Evolutionary conservation across 176 grass and related monocot species (phyloP).

Genomic region (Carex littledalei): DNA sequence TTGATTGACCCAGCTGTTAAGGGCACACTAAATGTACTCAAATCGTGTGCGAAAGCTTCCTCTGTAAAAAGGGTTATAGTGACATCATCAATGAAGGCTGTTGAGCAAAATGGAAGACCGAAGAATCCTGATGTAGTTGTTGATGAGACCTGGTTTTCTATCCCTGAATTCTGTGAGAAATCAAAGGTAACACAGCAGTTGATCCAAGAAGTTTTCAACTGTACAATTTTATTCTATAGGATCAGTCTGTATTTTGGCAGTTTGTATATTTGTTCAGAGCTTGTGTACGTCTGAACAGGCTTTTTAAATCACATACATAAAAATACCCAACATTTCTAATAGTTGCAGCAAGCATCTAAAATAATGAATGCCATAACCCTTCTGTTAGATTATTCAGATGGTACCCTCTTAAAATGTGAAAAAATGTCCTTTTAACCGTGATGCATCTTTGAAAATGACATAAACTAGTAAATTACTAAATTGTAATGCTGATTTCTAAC

Average conservation of each 20-base stretch:
- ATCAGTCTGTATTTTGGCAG: neutral
- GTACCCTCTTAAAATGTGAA: neutral
- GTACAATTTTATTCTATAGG: neutral
- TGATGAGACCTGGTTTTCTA: conserved; percentile 43
- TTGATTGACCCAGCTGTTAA: conserved; percentile 36
- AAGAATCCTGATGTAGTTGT: conserved; percentile 30
- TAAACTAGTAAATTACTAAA: neutral
- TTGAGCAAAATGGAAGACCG: conserved; percentile 11
- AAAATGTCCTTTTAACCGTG: neutral
- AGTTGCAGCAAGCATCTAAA: neutral
- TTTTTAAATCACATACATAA: neutral
- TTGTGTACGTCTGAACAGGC: neutral
- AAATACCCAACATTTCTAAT: neutral
- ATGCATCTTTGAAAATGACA: neutral
- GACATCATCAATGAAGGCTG: conserved; percentile 37
- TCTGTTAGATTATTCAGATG: neutral
- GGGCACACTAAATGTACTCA: conserved; percentile 36
- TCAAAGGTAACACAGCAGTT: conserved; percentile 7
- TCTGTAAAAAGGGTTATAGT: conserved; percentile 32
- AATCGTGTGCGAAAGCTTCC: conserved; percentile 24
- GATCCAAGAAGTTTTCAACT: neutral
- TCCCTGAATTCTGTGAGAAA: conserved; percentile 28
- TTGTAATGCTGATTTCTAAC: neutral
- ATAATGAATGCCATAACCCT: neutral
- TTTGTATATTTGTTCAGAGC: neutral